Conservation (phyloP, 441 rosid genomes). For the Metrosideros polymorpha region DNA sequence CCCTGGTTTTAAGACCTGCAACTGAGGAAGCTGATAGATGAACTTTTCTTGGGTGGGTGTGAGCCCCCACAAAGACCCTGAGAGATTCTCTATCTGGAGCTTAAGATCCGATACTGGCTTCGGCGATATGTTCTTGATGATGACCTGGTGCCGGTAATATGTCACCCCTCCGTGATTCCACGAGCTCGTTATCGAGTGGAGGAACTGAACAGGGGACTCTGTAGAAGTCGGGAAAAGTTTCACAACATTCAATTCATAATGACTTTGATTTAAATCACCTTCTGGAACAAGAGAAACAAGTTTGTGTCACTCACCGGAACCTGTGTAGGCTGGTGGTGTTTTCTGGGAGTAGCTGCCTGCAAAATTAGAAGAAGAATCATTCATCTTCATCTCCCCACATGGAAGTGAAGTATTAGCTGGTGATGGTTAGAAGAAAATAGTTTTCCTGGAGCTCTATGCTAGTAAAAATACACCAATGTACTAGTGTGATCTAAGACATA, state of each 20-base stretch:
- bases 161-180: slow-evolving; percentile 41
- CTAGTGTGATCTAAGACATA: neutral
- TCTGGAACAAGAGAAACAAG: neutral
- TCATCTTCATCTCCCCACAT: neutral
- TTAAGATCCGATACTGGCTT: slow-evolving; percentile 42
- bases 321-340: slow-evolving; percentile 9
- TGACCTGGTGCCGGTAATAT: slow-evolving; percentile 59
- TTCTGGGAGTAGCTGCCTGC: slow-evolving; percentile 14
- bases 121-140: slow-evolving; percentile 42
- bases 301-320: slow-evolving; percentile 16
- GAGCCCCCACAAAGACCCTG: slow-evolving; percentile 62
- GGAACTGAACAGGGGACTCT: slow-evolving; percentile 32
- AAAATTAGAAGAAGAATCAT: neutral
- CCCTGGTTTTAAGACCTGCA: slow-evolving; percentile 37
- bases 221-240: neutral
- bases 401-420: neutral
- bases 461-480: neutral
- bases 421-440: neutral
- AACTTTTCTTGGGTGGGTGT: slow-evolving; percentile 30
- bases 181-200: slow-evolving; percentile 53
- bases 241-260: neutral
- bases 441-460: neutral
- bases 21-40: slow-evolving; percentile 42
- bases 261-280: neutral
- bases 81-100: slow-evolving; percentile 33